Evolutionary conservation across 2,329 filamentous ascomycete species (phyloP), one percentile per base, ranked within the genome.

Genomic region (Aspergillus eucalypticola): DNA sequence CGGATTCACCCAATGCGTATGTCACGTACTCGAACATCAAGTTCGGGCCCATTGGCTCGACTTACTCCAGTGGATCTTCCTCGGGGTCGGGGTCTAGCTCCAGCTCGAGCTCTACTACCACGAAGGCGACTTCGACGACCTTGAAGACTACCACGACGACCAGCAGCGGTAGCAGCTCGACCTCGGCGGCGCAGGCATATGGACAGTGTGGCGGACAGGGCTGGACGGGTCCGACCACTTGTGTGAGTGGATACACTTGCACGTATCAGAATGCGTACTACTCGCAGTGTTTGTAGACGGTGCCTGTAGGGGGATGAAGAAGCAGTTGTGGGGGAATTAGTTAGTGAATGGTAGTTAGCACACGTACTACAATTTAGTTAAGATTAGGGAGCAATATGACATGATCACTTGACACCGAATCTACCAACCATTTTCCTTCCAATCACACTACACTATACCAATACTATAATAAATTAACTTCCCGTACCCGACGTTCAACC

Each of bases 11-110:
- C 44, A 77, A 80, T 73, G 75, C 84, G 55, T 78, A 78, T 67
- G 85, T 87, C 55, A 71, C 78, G 64, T 87, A 80, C 78, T 86
- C 83, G 65, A 86, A 86, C 79, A 86, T 86, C 78, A 82, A 81
- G 75, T 79, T 84, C 67, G 85, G 84, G 29, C 78, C 83, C 60
- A 82, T 87, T 69, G 80, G 79, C 69, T 83, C 81, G 49, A 87
- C 85, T 67, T 85, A 50, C 25, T 46, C 52, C 27, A 46, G 39
- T 32, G 39, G 39, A 10, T 65, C 53, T 54, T 56, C 41, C 58
- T 35, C 53, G 39, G 60, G 56, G 3, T 60, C 58, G 23, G 49
- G 44, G 25, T 41, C 54, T 23, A 55, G 56, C 25, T 10, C 49
- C 23, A 32, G 41, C 48, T 53, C 54, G 46, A 61, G 58, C 21